Base-by-base conservation (phyloP, 106 monocot species). In the Apostasia shenzhenica region DNA sequence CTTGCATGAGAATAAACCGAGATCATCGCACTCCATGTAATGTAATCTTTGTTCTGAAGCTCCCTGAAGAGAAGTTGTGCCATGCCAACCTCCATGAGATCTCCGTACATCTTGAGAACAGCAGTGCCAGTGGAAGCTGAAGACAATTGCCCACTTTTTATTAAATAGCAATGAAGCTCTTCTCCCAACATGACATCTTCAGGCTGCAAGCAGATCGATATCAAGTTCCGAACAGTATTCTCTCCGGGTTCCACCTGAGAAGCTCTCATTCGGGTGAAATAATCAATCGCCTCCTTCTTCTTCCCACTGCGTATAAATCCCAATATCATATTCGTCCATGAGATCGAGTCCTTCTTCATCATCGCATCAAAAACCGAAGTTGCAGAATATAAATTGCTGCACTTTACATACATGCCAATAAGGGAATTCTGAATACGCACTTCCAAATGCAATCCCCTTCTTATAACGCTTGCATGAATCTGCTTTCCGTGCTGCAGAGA, bases 1-100 rank as follows among this genome's bases (percentile, higher is more conserved):
- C 59, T 48, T 7, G 64, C 40, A 39, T 66, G 71, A 39, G 80
- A 75, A 73, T 74, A 83, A 0, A 56, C 77, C 2, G 78, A 83
- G 41, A 87, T 54, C 80, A 83, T 78, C 4, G 78, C 80, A 55
- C 69, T 87, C 87, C 87, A 87, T 11, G 83, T 71, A 14, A 83
- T 66, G 13, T 75, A 40, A 70, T 83, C 83, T 65, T 75, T 83
- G 43, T 57, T 12, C 10, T 54, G 48, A 14, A 87, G 63, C 57
- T 67, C 54, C 53, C 72, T 48, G 54, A 87, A 87, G 67, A 87
- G 65, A 9, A 45, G 11, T 41, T 59, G 8, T 13, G 77, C 77
- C 2, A 58, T 56, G 2, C 76, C 83, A 14, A 81, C 58, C 39
- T 78, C 72, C 39, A 66, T 69, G 7, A 75, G 68, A 3, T 78